Base-by-base conservation (phyloP, 139 green algal species). In the Chlamydomonas eustigma region DNA sequence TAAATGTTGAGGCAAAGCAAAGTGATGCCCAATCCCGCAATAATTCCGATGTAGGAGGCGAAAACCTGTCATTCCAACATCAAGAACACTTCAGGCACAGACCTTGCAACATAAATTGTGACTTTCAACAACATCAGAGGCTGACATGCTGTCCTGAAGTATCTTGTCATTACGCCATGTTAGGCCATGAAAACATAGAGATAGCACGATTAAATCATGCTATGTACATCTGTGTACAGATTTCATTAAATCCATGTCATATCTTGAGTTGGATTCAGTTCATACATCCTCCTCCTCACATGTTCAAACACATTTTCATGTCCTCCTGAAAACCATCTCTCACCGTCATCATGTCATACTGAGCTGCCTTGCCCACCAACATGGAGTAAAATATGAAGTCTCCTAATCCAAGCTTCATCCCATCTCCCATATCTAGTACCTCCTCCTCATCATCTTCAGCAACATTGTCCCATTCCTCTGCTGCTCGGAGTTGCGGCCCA, bases 341-440 rank as follows among this genome's bases (percentile, higher is more conserved):
- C 63, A 70, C 65, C 18, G 93, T 97, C 77, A 98, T 91, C 78
- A 92, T 89, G 80, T 98, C 95, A 76, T 96, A 97, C 91, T 97
- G 97, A 2, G 94, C 92, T 3, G 95, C 95, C 1, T 95, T 83
- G 0, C 92, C 93, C n/a, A 97, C 92, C 25, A 99, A 85, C 67
- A 98, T 88, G 36, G 82, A 91, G 83, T 97, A 98, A 81, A 99
- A 99, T 69, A 98, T 98, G 84, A 99, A 98, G 87, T 99, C 95
- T 3, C 94, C 94, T 24, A 99, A 77, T 31, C 95, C 95, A 50
- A 99, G 90, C 87, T 98, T 97, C 72, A 97, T 96, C 25, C 77
- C 80, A 52, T 78, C 80, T 64, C 73, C 73, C 32, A 79, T 31
- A 3, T 58, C 64, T 4, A 38, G 34, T 3, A 36, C 69, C 4